Conservation (phyloP, 768 basidiomycete genomes). For the Dentipellis sp. region DNA sequence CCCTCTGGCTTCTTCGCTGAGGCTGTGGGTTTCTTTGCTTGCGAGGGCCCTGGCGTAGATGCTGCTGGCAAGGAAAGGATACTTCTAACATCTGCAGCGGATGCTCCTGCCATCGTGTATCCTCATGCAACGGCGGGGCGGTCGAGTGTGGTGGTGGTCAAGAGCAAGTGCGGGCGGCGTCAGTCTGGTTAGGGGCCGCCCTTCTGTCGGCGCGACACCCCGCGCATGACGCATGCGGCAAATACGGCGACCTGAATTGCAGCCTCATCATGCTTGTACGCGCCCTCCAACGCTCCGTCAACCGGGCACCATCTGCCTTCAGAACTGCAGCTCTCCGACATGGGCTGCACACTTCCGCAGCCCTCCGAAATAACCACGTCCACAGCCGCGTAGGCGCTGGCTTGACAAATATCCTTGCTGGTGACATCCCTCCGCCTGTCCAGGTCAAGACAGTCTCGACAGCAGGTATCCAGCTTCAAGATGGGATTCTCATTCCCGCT, state of each 20-base stretch:
- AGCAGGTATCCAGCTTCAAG: slow-evolving; percentile 59
- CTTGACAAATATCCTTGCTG: slow-evolving; percentile 67
- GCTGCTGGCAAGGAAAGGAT: slow-evolving; percentile 55
- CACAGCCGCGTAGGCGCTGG: not conserved
- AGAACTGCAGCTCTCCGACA: slow-evolving; percentile 2
- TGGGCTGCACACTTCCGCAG: slow-evolving; percentile 5
- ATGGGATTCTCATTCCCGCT: slow-evolving; percentile 69
- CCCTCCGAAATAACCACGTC: slow-evolving; percentile 3
- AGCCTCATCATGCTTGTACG: not conserved
- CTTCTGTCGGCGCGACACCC: not conserved
- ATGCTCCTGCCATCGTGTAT: slow-evolving; percentile 43
- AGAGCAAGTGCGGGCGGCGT: not conserved
- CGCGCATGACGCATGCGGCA: not conserved
- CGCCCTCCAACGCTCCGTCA: not conserved
- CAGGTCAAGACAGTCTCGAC: slow-evolving; percentile 60
- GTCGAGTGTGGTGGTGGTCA: not conserved
- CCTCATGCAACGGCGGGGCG: not conserved
- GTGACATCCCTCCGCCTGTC: slow-evolving; percentile 57
- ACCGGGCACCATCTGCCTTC: not conserved
- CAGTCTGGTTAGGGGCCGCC: not conserved
- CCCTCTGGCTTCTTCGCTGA: slow-evolving; percentile 69
- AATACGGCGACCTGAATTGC: not conserved
- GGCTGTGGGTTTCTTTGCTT: slow-evolving; percentile 31
- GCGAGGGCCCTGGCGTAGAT: slow-evolving; percentile 34
- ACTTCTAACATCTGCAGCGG: slow-evolving; percentile 77